Percentiles rank a stretch among this genome's conserved stretches.
Evolutionary conservation across 805 yeast genomes (phyloP).

Genomic region (Jamesozyma gamospora): DNA sequence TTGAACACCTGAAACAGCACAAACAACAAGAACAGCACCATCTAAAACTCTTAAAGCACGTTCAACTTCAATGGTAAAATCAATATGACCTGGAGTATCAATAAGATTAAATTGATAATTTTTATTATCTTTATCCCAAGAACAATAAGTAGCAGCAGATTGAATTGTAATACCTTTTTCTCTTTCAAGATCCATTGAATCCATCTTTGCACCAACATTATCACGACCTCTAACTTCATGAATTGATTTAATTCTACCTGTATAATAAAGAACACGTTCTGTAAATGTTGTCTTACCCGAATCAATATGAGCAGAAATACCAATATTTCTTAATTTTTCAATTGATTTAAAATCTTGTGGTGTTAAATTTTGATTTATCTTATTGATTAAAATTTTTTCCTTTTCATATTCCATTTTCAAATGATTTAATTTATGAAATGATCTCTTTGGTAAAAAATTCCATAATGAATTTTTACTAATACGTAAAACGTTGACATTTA

Average conservation of each 20-base stretch:
- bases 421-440: slow-evolving; percentile 8
- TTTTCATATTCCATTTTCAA: slow-evolving; percentile 47
- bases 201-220: slow-evolving; percentile 98
- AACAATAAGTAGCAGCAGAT: slow-evolving; percentile 96
- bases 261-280: slow-evolving; percentile 90
- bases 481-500: neutral
- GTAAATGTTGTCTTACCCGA: slow-evolving; percentile 98
- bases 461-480: too few species aligned
- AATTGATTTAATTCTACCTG: slow-evolving; percentile 93
- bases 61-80: slow-evolving; percentile 97
- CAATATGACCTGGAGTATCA: slow-evolving; percentile 98
- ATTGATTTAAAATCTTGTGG: slow-evolving; percentile 45
- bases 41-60: slow-evolving; percentile 96
- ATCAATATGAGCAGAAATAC: slow-evolving; percentile 96
- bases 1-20: slow-evolving; percentile 98
- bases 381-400: slow-evolving; percentile 60
- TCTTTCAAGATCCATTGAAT: slow-evolving; percentile 95
- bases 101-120: slow-evolving; percentile 85
- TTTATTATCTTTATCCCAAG: slow-evolving; percentile 71
- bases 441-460: too few species aligned
- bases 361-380: slow-evolving; percentile 39
- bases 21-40: slow-evolving; percentile 96
- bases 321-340: slow-evolving; percentile 74
- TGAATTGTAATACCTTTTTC: slow-evolving; percentile 98
- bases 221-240: slow-evolving; percentile 97